Evolutionary conservation across 805 yeast species (phyloP), one percentile per base, ranked within the genome.

Genomic region (Lipomyces mesembrius): DNA sequence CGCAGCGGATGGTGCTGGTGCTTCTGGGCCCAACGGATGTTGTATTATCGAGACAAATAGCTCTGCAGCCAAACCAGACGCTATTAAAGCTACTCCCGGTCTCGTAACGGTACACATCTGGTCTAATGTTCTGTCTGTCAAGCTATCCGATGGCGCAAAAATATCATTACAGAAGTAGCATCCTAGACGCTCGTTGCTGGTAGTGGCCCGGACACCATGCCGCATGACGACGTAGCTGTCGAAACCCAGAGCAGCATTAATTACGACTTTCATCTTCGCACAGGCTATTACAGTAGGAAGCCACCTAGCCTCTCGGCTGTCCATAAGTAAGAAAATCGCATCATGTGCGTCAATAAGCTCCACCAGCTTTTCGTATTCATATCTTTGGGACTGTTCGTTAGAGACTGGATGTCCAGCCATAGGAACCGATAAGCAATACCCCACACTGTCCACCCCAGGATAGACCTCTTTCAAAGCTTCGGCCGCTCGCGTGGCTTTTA

Each of bases 51-150:
- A 85, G 0, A 90, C 90, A 68, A 92, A 75, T 5, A 95, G 78
- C 76, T 95, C 99, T 0, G 91, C 96, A 0, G 96, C 96, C 49
- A 88, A 79, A 0, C 97, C 86, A 0, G 97, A 85, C 0, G 98
- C 98, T 78, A 92, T 79, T 73, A 90, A 79, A 0, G 99, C 97
- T 0, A 90, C 93, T 0, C 99, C 99, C 0, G 99, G 98, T 53
- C 99, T 82, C 0, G 99, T 95, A 0, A 95, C 99, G 0, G 99
- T 95, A 75, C 99, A 95, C 98, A 95, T 95, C 77, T 95, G 98
- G 78, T 95, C 99, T 64, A 95, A 80, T 0, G 98, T 90, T 61
- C 97, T 82, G 74, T 92, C 96, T 0, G 91, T 83, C n/a, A 91
- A 79, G 65, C 96, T 89, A 76, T 95, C 97, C 1, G 87, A 81